Evolutionary conservation across 208 protist genomes (phyloP), one percentile per base, ranked within the genome.

Genomic region (Lotmaria passim): DNA sequence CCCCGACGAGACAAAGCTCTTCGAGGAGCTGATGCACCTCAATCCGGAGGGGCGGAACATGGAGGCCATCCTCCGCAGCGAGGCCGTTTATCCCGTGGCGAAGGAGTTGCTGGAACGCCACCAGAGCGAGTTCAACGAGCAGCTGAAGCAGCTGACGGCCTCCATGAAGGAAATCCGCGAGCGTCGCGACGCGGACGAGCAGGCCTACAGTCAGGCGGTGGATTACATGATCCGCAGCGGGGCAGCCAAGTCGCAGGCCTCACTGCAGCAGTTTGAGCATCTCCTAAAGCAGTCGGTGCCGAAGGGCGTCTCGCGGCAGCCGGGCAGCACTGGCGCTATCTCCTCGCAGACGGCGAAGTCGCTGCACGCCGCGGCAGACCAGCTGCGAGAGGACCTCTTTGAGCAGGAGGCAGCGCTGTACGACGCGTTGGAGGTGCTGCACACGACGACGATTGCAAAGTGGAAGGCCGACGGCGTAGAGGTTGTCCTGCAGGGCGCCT

Each of bases 81-180:
- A 95, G 48, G 53, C 73, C 17, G 62, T 95, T 55, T 75, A 86
- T 17, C 64, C 83, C 15, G 48, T 78, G 6, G 79, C 78, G 2
- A 95, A 95, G 76, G 90, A 95, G 28, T 41, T 80, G 28, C 53
- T 95, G 19, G 90, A 95, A 28, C 81, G 78, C 24, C 88, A 83
- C 57, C 85, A 91, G 77, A 82, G 52, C 46, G 90, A 95, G 51
- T 92, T 95, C 74, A 89, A 83, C 62, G 90, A 93, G 38, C 90
- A 89, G 76, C 64, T 85, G 4, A 95, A 86, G 81, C 85, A 95
- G 61, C 76, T 95, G 21, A 78, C 85, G 17, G 79, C 90, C 17
- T 33, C 83, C 15, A 95, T 95, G 90, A 87, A 87, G 70, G 70
- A 76, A 5, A 89, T 93, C 39, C 79, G 85, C 36, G 69, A 66